A percentile compares a stretch with the other conserved stretches of the same genome.
Conservation (phyloP, 108 stramenopile species). For the Cylindrotheca fusiformis region DNA sequence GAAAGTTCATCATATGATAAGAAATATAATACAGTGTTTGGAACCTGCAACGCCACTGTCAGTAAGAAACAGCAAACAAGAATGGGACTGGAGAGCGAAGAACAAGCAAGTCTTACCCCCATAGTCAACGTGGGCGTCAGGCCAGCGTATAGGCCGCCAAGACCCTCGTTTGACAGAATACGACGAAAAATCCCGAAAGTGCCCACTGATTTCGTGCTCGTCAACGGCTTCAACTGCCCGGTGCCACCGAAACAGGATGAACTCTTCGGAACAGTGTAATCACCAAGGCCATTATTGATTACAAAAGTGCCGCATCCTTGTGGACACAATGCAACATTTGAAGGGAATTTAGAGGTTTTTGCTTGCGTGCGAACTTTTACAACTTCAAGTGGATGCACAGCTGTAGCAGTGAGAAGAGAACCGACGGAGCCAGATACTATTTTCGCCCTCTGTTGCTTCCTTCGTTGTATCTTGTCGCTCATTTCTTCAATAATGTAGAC, state of each 20-base stretch:
- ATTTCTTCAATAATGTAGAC: no score
- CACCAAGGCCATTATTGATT: conserved; percentile 59
- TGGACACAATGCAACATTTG: background rate
- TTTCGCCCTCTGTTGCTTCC: no score
- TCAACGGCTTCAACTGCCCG: conserved; percentile 11
- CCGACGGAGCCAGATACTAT: conserved; percentile 66
- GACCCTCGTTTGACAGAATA: conserved; percentile 67
- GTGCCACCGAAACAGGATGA: conserved; percentile 42
- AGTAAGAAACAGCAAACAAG: no score
- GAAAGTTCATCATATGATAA: conserved; percentile 82
- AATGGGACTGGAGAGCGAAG: no score
- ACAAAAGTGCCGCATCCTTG: conserved; percentile 57
- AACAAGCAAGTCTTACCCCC: conserved; percentile 37
- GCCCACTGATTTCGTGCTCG: conserved; percentile 8
- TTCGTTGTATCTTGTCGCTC: no score
- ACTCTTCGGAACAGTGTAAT: conserved; percentile 49
- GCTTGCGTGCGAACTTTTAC: conserved; percentile 73
- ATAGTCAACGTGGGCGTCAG: conserved; percentile 80
- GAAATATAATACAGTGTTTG: conserved; percentile 91
- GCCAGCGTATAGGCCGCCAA: conserved; percentile 81
- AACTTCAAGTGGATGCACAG: conserved; percentile 74
- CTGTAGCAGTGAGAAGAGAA: conserved; percentile 51
- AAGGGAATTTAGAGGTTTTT: conserved; percentile 1
- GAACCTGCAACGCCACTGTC: no score
- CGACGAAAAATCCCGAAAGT: conserved; percentile 44